Evolutionary conservation across 2,329 filamentous ascomycete species (phyloP).

Genomic region (Fusarium duplospermum): DNA sequence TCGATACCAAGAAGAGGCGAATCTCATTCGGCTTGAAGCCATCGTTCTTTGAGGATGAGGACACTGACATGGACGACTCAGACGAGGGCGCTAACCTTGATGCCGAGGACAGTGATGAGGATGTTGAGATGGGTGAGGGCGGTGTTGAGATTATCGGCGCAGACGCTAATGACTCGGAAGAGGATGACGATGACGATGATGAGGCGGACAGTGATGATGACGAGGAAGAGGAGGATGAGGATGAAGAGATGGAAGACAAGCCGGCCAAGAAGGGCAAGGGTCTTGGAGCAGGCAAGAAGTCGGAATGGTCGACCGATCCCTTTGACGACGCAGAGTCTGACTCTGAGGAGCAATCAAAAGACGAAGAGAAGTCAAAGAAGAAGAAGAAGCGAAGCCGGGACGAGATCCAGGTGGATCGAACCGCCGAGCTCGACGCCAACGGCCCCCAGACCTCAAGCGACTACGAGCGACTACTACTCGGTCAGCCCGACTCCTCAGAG

Average conservation of each 20-base stretch:
- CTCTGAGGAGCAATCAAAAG: constrained; percentile 52
- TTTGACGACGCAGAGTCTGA: constrained; percentile 70
- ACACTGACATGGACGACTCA: constrained; percentile 63
- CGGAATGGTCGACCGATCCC: constrained; percentile 85
- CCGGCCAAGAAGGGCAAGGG: constrained; percentile 48
- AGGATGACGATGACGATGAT: constrained; percentile 53
- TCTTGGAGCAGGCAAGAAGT: constrained; percentile 73
- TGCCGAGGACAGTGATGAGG: constrained; percentile 61
- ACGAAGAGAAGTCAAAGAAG: constrained; percentile 57
- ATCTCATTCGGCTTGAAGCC: constrained; percentile 94
- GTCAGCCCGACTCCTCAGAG: constrained; percentile 90
- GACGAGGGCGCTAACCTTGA: constrained; percentile 62
- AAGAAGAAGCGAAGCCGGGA: constrained; percentile 79
- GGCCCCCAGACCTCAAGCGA: constrained; percentile 92
- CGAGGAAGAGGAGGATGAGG: constrained; percentile 50
- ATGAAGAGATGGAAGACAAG: constrained; percentile 56
- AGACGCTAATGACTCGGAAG: constrained; percentile 55
- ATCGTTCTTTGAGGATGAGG: constrained; percentile 81
- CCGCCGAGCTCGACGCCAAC: constrained; percentile 88
- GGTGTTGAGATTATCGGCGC: constrained; percentile 59
- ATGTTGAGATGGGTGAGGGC: constrained; percentile 62
- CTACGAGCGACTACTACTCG: constrained; percentile 91
- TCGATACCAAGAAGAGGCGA: constrained; percentile 79
- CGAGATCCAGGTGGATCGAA: constrained; percentile 86
- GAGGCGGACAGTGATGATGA: constrained; percentile 56